Evolutionary conservation across 805 yeast genomes (phyloP).

Genomic region (Lachancea kluyveri): DNA sequence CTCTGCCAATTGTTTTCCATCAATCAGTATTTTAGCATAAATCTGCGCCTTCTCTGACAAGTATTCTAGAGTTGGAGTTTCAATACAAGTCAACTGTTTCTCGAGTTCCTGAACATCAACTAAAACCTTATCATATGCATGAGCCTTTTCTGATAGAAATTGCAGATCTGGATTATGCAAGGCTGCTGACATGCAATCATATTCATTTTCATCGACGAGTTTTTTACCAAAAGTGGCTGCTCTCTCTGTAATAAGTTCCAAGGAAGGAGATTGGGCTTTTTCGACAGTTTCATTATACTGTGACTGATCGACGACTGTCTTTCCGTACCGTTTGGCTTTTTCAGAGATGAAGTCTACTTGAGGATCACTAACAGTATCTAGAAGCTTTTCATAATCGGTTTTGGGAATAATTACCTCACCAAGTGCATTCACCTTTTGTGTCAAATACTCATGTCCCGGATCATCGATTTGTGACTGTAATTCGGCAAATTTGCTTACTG

Average conservation of each 20-base stretch:
- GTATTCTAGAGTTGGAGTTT: conserved; percentile 18
- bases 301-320: background rate
- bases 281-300: background rate
- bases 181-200: background rate
- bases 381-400: background rate
- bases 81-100: no score
- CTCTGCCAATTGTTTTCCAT: no score
- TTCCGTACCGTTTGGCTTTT: conserved; percentile 5
- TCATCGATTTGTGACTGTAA: no score
- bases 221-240: conserved; percentile 6
- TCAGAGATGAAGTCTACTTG: background rate
- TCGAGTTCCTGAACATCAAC: no score
- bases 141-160: background rate
- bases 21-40: conserved; percentile 19
- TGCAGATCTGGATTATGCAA: conserved; percentile 1
- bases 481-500: no score
- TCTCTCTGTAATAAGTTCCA: conserved; percentile 10
- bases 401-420: no score
- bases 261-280: background rate
- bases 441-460: no score
- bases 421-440: no score
- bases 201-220: conserved; percentile 5
- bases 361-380: background rate
- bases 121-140: background rate
- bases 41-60: conserved; percentile 23